Percentiles rank a stretch among this genome's conserved stretches.
These are phyloP conservation scores for Pestalotiopsis sp. DNA, from an alignment of 2,329 filamentous ascomycete species.

Conservation along the genomic window DNA sequence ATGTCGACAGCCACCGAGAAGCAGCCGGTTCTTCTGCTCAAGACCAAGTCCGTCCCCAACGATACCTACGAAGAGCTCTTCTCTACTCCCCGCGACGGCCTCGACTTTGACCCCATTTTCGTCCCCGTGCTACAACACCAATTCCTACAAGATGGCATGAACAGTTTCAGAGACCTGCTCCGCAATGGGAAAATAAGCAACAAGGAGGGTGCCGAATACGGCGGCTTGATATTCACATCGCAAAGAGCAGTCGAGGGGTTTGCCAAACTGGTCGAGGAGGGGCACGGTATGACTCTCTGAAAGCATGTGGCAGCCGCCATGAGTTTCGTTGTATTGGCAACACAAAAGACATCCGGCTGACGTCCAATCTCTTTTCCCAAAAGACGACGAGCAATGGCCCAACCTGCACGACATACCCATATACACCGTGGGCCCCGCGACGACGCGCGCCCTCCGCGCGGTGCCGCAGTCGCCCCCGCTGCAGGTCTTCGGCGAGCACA, in stretches of 20 bases:
- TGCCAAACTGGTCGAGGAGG: slow-evolving; percentile 59
- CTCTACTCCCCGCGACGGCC: slow-evolving; percentile 40
- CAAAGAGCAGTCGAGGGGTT: slow-evolving; percentile 85
- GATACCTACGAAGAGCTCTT: slow-evolving; percentile 77
- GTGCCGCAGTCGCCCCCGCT: slow-evolving; percentile 52
- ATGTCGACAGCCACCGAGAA: slow-evolving; percentile 17
- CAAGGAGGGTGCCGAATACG: slow-evolving; percentile 52
- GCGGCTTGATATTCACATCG: slow-evolving; percentile 82
- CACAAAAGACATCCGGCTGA: background rate
- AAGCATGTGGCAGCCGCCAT: background rate
- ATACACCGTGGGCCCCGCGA: slow-evolving; percentile 82
- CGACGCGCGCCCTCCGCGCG: slow-evolving; percentile 70
- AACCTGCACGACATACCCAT: slow-evolving; percentile 60
- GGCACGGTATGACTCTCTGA: slow-evolving; percentile 37
- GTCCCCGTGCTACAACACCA: slow-evolving; percentile 77
- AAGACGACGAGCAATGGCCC: slow-evolving; percentile 44
- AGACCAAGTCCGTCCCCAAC: slow-evolving; percentile 72
- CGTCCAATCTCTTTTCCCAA: background rate
- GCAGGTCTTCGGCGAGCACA: slow-evolving; percentile 75
- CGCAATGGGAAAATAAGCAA: slow-evolving; percentile 41
- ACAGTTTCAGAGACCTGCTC: slow-evolving; percentile 54
- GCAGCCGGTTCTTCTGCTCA: slow-evolving; percentile 71
- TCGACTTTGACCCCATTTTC: slow-evolving; percentile 65
- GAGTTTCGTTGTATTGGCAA: background rate
- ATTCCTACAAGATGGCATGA: slow-evolving; percentile 63